Conservation (phyloP, 2,329 filamentous ascomycete genomes). For the Stenocarpella maydis region DNA sequence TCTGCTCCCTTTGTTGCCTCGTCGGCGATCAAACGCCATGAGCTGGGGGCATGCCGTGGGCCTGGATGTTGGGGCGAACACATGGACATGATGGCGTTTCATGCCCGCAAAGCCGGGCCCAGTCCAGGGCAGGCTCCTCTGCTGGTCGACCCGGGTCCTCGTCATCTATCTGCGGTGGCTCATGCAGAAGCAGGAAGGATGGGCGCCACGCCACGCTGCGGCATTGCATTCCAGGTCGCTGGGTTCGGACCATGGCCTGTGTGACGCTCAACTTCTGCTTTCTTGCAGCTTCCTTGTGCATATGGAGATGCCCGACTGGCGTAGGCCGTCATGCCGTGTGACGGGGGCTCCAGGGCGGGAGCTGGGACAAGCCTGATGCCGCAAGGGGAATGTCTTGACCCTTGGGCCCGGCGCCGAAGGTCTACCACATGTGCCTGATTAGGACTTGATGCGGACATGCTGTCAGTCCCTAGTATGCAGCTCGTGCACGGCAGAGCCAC, state of each 20-base stretch:
- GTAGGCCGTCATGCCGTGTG: background rate
- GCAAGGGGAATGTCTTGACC: background rate
- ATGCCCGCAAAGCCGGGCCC: background rate
- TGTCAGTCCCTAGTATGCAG: constrained; percentile 17
- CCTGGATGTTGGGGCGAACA: constrained; percentile 22
- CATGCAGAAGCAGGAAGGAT: background rate
- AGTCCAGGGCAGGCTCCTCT: constrained; percentile 1
- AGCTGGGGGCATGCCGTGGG: constrained; percentile 14
- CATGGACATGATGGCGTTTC: constrained; percentile 11
- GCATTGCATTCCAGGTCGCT: constrained; percentile 16
- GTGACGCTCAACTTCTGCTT: background rate
- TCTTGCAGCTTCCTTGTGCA: background rate
- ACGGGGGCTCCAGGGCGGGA: background rate
- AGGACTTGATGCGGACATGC: constrained; percentile 1
- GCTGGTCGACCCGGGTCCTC: background rate
- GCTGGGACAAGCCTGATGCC: background rate
- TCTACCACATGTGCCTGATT: constrained; percentile 7
- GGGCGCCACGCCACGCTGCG: constrained; percentile 13
- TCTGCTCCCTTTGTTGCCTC: background rate
- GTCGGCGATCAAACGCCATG: constrained; percentile 13
- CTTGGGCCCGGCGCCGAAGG: background rate
- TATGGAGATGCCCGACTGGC: background rate
- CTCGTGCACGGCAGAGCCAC: background rate
- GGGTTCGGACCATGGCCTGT: constrained; percentile 16
- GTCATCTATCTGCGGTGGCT: too few species aligned